Evolutionary conservation across 345 rosid genomes (phyloP), one percentile per base, ranked within the genome.

Genomic region (Lepidium sativum): DNA sequence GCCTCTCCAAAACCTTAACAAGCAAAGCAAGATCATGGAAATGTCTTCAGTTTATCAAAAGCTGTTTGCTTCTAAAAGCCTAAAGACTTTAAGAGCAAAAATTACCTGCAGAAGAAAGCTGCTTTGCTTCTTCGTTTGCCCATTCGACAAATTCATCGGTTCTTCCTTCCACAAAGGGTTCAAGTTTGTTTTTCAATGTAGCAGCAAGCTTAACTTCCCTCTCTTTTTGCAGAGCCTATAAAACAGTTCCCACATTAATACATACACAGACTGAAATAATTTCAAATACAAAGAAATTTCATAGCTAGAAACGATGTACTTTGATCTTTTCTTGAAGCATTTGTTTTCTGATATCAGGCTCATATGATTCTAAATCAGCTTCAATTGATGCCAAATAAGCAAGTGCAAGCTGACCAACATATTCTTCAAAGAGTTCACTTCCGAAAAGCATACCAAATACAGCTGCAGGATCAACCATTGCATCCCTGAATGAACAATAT

Each of bases 391-490:
- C 75, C 62, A 84, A 29, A 23, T 85, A 68, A 63, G 96, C 95
- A 78, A 94, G 66, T 10, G 95, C 96, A 66, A 94, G 92, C 68
- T 90, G 85, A 2, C 99, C 97, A 62, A 90, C 53, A 42, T 90
- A 94, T 53, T 94, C 99, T 67, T 94, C 99, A 73, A 94, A 94
- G 57, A 40, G 68, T 20, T 94, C 96, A 40, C 96, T 90, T 27
- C 96, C 97, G 48, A 94, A 90, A 45, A 88, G 79, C 97, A 88
- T 88, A 38, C 97, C 96, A 70, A 94, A 94, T 7, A 94, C 95
- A 49, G 91, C 80, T 43, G 96, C 65, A 78, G 99, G 92, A 49
- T 94, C 99, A 71, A 86, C 64, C 95, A 95, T 95, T 40, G 82
- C 47, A 32, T 85, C 94, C 80, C 99, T 95, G 66, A 7, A 13